phyloP scores from a whole-genome alignment of 306 rosid species.

The Cucurbita maxima region DNA sequence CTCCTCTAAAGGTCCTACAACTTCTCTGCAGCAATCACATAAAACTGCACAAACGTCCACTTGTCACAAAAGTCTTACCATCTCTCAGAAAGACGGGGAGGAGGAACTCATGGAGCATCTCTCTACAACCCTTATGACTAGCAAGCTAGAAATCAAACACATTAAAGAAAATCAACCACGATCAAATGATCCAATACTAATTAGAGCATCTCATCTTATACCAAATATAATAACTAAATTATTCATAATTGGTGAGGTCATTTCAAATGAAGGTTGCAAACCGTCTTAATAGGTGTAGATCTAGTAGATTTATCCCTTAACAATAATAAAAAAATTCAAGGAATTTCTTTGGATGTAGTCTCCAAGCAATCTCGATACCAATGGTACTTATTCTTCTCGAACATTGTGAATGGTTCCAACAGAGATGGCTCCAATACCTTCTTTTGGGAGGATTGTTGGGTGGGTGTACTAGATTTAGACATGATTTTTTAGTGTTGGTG shows the following conservation, averaged over 20 bases:
- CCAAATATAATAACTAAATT: background rate
- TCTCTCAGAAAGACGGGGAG: no score
- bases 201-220: background rate
- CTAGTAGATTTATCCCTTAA: background rate
- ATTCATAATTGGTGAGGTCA: background rate
- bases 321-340: background rate
- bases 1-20: no score
- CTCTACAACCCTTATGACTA: no score
- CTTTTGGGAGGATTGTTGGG: background rate
- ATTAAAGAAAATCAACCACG: no score
- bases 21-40: no score
- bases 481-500: no score
- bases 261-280: background rate
- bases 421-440: background rate
- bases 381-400: background rate
- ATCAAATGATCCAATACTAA: background rate
- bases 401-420: background rate
- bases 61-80: no score
- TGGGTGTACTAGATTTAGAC: background rate
- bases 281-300: no score
- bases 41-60: no score
- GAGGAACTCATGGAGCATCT: no score
- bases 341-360: background rate
- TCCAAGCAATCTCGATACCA: background rate
- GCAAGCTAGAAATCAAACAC: no score